Conservation (phyloP, 2,329 filamentous ascomycete species). For the Aureobasidium sp. region DNA sequence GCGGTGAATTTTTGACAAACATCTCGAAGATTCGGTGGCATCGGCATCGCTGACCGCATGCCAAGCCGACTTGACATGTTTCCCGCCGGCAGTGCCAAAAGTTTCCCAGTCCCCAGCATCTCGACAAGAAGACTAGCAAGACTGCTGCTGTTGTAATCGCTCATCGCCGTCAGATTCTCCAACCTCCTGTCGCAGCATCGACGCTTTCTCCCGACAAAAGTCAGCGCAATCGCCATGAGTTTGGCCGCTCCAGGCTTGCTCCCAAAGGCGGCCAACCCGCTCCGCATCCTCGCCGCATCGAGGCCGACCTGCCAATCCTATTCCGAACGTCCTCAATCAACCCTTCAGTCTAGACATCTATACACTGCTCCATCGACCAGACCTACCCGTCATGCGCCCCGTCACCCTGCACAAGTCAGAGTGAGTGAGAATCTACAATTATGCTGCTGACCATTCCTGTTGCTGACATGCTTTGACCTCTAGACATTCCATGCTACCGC, state of each 20-base stretch:
- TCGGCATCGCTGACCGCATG: background rate
- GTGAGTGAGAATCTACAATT: constrained; percentile 16
- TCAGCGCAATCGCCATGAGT: constrained; percentile 26
- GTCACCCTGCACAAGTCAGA: constrained; percentile 17
- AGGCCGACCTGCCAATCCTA: constrained; percentile 23
- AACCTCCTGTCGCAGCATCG: background rate
- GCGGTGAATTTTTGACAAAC: constrained; percentile 4
- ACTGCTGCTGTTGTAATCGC: background rate
- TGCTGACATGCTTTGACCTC: constrained; percentile 17
- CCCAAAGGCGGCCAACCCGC: constrained; percentile 28
- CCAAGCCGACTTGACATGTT: constrained; percentile 8
- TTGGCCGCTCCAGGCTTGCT: constrained; percentile 29
- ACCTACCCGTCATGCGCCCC: constrained; percentile 9
- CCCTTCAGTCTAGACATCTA: constrained; percentile 3
- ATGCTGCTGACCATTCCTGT: constrained; percentile 15
- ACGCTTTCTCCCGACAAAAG: background rate
- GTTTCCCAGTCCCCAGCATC: background rate
- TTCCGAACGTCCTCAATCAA: constrained; percentile 19
- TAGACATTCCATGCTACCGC: constrained; percentile 58
- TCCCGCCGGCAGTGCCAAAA: background rate
- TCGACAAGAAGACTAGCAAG: background rate
- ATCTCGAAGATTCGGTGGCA: constrained; percentile 5
- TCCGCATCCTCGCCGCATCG: constrained; percentile 29
- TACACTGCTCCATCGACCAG: constrained; percentile 11
- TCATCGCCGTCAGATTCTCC: background rate